A percentile compares a stretch with the other conserved stretches of the same genome.
Evolutionary conservation across 192 early-diverging fungal species (phyloP).

Genomic region (Backusella luteola): DNA sequence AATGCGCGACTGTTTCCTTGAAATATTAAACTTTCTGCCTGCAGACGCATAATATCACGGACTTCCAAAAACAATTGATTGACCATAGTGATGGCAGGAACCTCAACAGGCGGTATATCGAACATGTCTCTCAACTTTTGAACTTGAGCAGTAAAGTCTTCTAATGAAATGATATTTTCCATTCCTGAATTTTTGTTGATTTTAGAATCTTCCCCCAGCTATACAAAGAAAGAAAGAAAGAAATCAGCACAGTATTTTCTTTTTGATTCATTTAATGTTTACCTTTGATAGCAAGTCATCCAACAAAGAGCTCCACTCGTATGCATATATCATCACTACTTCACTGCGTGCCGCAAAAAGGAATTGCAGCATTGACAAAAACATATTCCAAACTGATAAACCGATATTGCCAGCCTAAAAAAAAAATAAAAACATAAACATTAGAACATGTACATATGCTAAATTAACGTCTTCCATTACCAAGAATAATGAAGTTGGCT

Average conservation of each 20-base stretch:
- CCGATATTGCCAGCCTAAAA: slow-evolving; percentile 25
- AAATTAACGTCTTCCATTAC: not conserved
- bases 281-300: slow-evolving; percentile 32
- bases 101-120: slow-evolving; percentile 35
- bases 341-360: slow-evolving; percentile 33
- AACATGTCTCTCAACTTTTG: slow-evolving; percentile 34
- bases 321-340: slow-evolving; percentile 32
- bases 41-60: slow-evolving; percentile 37
- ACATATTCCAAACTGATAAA: slow-evolving; percentile 35
- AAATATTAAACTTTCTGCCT: slow-evolving; percentile 23
- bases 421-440: not conserved
- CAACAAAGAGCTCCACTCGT: slow-evolving; percentile 41
- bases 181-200: not conserved
- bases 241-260: not conserved
- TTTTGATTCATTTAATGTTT: not conserved
- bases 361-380: slow-evolving; percentile 40
- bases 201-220: not conserved
- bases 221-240: not conserved
- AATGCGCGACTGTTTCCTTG: slow-evolving; percentile 7
- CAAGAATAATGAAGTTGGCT: slow-evolving; percentile 3
- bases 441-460: not conserved
- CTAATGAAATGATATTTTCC: not conserved
- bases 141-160: slow-evolving; percentile 14
- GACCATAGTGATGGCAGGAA: slow-evolving; percentile 24
- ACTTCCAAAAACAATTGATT: slow-evolving; percentile 40